These are phyloP conservation scores for Hirsutella thompsonii DNA, from an alignment of 2,329 filamentous ascomycete species.

Conservation along the genomic window DNA sequence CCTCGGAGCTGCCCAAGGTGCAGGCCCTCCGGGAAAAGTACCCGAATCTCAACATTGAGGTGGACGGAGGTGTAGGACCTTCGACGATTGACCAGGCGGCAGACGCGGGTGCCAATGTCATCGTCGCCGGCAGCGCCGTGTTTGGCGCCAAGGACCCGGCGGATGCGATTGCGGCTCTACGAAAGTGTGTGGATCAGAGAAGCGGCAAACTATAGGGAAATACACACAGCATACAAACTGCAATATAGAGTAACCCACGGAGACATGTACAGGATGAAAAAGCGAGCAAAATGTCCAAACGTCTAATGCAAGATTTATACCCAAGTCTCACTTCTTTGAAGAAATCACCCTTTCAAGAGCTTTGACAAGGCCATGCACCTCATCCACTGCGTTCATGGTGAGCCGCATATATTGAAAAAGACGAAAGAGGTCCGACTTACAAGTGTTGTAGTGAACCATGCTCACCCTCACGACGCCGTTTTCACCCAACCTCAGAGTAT, in stretches of 20 bases:
- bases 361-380: constrained; percentile 38
- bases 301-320: background rate
- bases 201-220: constrained; percentile 22
- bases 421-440: constrained; percentile 25
- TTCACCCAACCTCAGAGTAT: constrained; percentile 41
- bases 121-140: constrained; percentile 90
- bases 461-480: constrained; percentile 58
- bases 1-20: constrained; percentile 89
- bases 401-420: background rate
- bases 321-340: background rate
- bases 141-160: constrained; percentile 84
- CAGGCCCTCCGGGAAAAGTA: constrained; percentile 70
- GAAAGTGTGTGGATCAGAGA: constrained; percentile 61
- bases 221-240: background rate
- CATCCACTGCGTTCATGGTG: constrained; percentile 31
- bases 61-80: constrained; percentile 82
- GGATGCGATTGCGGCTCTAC: constrained; percentile 72
- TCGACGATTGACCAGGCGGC: constrained; percentile 88
- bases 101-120: constrained; percentile 92
- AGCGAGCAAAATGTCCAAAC: too few relatives aligned
- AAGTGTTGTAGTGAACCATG: constrained; percentile 60
- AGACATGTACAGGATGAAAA: too few relatives aligned
- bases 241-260: background rate
- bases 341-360: constrained; percentile 31
- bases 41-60: constrained; percentile 90